Evolutionary conservation across 257 asterid genomes (phyloP).

Genomic region (Solanum sitiens): DNA sequence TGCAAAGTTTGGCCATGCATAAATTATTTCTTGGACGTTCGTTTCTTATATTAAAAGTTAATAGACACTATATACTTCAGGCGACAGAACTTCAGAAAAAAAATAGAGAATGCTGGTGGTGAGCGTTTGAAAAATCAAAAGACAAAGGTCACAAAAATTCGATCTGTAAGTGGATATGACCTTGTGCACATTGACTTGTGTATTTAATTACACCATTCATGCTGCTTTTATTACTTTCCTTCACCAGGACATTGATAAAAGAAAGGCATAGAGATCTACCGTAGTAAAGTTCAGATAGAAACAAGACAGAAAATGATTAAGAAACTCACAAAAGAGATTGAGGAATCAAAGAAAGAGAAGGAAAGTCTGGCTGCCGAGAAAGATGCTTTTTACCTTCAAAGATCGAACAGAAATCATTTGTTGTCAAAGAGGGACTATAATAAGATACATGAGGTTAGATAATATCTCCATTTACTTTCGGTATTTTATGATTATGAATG

Average conservation of each 20-base stretch:
- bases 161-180: no score
- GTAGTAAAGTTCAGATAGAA: constrained; percentile 63
- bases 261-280: constrained; percentile 68
- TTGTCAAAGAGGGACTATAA: constrained; percentile 70
- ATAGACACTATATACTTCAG: no score
- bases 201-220: no score
- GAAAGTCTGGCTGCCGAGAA: constrained; percentile 44
- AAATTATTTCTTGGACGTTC: no score
- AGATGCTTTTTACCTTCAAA: constrained; percentile 50
- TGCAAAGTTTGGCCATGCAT: no score
- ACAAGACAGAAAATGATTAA: constrained; percentile 63
- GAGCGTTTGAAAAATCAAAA: no score
- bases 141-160: no score
- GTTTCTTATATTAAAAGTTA: no score
- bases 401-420: constrained; percentile 65
- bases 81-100: no score
- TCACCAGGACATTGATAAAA: constrained; percentile 21
- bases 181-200: no score
- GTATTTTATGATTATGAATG: not conserved
- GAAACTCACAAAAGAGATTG: constrained; percentile 64
- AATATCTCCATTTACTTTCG: not conserved
- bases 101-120: no score
- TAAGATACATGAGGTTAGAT: constrained; percentile 58
- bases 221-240: no score
- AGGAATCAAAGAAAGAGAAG: constrained; percentile 65